Evolutionary conservation across 2,329 filamentous ascomycete species (phyloP).

Genomic region (Neonectria punicea): DNA sequence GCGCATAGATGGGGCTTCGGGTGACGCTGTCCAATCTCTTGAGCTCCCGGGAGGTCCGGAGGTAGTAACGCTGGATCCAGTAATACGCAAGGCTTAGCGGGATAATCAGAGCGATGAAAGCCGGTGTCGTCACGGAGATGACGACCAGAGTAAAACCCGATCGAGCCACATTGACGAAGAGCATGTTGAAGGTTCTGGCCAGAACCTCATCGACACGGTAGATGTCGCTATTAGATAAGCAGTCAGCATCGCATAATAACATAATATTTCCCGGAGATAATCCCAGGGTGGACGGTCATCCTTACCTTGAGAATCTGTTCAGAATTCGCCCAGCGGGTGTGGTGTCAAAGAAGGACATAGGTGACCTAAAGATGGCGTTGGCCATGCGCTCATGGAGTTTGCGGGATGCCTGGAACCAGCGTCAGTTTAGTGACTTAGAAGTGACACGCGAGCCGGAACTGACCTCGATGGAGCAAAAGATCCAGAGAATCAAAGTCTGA

Average conservation of each 20-base stretch:
- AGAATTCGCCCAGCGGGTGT: slow-evolving; percentile 96
- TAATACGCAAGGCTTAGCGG: slow-evolving; percentile 85
- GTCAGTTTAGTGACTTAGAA: slow-evolving; percentile 15
- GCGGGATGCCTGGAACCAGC: slow-evolving; percentile 76
- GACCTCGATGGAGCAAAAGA: slow-evolving; percentile 98
- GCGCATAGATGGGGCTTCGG: slow-evolving; percentile 95
- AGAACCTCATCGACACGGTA: slow-evolving; percentile 91
- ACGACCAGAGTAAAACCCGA: slow-evolving; percentile 87
- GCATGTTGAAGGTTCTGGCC: slow-evolving; percentile 97
- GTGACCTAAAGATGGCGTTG: slow-evolving; percentile 94
- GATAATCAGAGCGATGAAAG: slow-evolving; percentile 82
- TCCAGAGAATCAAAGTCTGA: slow-evolving; percentile 96
- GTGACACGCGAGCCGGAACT: slow-evolving; percentile 30
- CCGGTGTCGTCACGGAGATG: slow-evolving; percentile 83
- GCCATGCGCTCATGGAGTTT: slow-evolving; percentile 99
- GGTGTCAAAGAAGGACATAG: slow-evolving; percentile 99
- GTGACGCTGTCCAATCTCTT: slow-evolving; percentile 96
- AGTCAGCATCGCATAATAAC: slow-evolving; percentile 36
- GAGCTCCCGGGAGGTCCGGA: slow-evolving; percentile 93
- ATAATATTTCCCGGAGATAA: neutral
- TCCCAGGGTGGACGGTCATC: slow-evolving; percentile 25
- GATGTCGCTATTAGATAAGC: slow-evolving; percentile 66
- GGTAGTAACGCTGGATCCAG: slow-evolving; percentile 96
- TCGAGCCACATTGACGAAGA: slow-evolving; percentile 80
- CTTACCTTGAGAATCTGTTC: slow-evolving; percentile 92